Evolutionary conservation across 371 early-diverging fungal species (phyloP), one percentile per base, ranked within the genome.

Genomic region (Mucor circinelloides): DNA sequence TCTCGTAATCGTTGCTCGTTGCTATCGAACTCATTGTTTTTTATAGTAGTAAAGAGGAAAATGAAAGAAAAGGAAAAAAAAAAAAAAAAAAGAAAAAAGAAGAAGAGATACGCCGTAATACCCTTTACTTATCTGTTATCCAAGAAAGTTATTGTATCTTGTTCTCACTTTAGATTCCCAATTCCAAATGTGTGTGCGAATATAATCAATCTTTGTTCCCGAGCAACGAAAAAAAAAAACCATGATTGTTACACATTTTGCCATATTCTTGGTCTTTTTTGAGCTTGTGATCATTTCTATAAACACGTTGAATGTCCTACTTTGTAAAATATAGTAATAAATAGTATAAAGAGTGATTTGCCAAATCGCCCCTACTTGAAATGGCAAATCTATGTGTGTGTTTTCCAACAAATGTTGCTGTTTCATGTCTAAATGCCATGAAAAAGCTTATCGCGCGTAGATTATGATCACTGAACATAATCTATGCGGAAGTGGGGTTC

Each of bases 131-230:
- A 44, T 44, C 60, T 60, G 59, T 59, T 42, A 60, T 60, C 19
- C 44, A 44, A 30, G 17, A 21, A 60, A 19, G 15, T 21, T 8
- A n/a, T 38, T 59, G 40, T 25, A 40, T 40, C 38, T 38, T 38
- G n/a, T 40, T 40, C 15, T 40, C 9, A 6, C 27, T 17, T 42
- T 15, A 27, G 27, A 38, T 40, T 38, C 15, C 27, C 42, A 36
- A 58, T 58, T 13, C 36, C 36, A 48, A 25, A 38, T 48, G 50
- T 48, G 61, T 46, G 61, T 61, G 61, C 61, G 61, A 48, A 61
- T 61, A 60, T 50, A 50, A 17, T 19, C 21, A 21, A 23, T 7
- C 23, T 25, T 48, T 46, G 46, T 10, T 21, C 44, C 31, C 19
- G 44, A 31, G 46, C 23, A 9, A 25, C 10, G 10, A 21, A 25